Percentiles rank a stretch among this genome's conserved stretches.
Evolutionary conservation across 116 monocot species (phyloP).

Genomic region (Phalaenopsis hybrid): DNA sequence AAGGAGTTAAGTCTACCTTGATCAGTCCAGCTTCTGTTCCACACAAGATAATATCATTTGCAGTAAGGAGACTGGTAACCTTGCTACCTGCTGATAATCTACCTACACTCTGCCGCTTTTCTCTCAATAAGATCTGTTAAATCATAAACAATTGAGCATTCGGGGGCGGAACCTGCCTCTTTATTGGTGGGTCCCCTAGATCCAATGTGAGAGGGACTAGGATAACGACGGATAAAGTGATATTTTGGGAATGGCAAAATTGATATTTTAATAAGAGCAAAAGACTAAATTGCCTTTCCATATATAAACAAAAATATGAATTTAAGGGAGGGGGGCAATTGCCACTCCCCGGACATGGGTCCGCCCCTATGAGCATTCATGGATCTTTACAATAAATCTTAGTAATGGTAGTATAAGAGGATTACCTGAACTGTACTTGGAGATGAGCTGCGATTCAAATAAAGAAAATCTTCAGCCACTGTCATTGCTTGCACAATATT

Average conservation of each 20-base stretch:
- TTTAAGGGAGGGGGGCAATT: too few species aligned
- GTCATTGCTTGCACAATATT: constrained; percentile 61
- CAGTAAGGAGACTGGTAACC: constrained; percentile 74
- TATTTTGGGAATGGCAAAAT: too few species aligned
- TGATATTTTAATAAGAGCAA: too few species aligned
- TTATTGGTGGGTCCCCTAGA: too few species aligned
- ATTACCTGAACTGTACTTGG: constrained; percentile 78
- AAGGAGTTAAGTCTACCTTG: constrained; percentile 35
- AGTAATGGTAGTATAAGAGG: neutral
- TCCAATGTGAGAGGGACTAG: too few species aligned
- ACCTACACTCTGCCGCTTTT: constrained; percentile 72
- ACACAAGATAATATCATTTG: constrained; percentile 80
- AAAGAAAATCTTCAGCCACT: constrained; percentile 85
- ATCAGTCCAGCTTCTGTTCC: constrained; percentile 78
- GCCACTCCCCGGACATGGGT: too few species aligned
- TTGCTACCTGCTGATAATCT: constrained; percentile 90
- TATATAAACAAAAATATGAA: too few species aligned
- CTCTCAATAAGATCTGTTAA: constrained; percentile 81
- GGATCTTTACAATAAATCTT: too few species aligned
- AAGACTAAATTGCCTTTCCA: too few species aligned
- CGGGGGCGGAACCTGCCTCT: too few species aligned
- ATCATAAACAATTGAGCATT: neutral
- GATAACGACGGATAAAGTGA: too few species aligned
- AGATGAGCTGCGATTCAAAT: constrained; percentile 61
- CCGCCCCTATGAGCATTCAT: too few species aligned